Evolutionary conservation across 164 flowering plant species (phyloP).

Genomic region (Dillenia suffruticosa): DNA sequence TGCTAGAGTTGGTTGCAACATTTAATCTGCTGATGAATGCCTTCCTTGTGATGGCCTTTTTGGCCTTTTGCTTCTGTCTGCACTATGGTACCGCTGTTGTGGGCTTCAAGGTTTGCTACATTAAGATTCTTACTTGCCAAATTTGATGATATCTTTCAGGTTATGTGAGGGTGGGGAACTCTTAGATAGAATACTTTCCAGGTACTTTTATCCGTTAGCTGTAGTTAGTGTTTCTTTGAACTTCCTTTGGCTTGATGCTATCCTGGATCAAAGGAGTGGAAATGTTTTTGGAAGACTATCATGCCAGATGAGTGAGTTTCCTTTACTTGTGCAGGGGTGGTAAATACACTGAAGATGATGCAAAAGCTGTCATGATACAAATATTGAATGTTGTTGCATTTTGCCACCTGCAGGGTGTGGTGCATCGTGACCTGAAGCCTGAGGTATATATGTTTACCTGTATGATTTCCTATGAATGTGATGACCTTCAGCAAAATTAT

Average conservation of each 20-base stretch:
- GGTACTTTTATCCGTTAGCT: slow-evolving; percentile 24
- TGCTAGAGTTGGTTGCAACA: neutral
- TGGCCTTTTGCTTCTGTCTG: too few relatives aligned
- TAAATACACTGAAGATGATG: slow-evolving; percentile 33
- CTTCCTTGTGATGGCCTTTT: too few relatives aligned
- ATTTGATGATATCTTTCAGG: slow-evolving; percentile 26
- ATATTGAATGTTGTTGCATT: slow-evolving; percentile 59
- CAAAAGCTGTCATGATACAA: slow-evolving; percentile 36
- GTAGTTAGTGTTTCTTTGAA: too few relatives aligned
- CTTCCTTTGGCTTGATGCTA: too few relatives aligned
- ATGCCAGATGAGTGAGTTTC: neutral
- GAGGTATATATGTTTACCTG: slow-evolving; percentile 34
- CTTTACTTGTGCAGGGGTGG: slow-evolving; percentile 51
- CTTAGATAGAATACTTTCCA: slow-evolving; percentile 62
- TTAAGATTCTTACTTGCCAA: too few relatives aligned
- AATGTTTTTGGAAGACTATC: slow-evolving; percentile 1
- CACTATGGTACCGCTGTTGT: too few relatives aligned
- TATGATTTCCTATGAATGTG: too few relatives aligned
- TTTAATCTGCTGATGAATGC: neutral
- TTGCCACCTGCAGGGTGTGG: slow-evolving; percentile 27
- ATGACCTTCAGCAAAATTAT: too few relatives aligned
- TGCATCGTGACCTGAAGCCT: slow-evolving; percentile 76
- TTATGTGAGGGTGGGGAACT: slow-evolving; percentile 80
- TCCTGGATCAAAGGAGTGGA: too few relatives aligned
- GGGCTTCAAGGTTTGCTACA: too few relatives aligned